Base-by-base conservation (phyloP, 352 stramenopile genomes). In the Peronospora farinosa region DNA sequence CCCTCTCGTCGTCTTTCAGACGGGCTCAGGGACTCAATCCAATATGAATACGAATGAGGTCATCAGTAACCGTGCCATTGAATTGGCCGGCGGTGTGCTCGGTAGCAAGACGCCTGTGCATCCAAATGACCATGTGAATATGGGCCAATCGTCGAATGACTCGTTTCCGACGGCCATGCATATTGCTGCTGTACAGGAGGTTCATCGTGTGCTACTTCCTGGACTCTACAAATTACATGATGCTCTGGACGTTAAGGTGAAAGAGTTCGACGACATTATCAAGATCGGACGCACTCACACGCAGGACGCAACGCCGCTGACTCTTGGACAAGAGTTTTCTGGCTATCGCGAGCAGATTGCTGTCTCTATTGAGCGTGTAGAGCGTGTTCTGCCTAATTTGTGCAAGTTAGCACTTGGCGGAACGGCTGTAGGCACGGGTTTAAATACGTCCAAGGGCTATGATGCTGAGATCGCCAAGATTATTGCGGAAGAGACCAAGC, bases 121-220 rank as follows among this genome's bases (percentile, higher is more conserved):
- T 72, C 92, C 95, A 16, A 98, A 98, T 71, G 95, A 98, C 74
- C 88, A 98, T 59, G 89, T 97, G 17, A 98, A 98, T 72, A 97
- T 96, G 84, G 92, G 92, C 47, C 95, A 98, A 66, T 97, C 83
- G 35, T 95, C 73, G 21, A 98, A 98, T 65, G 95, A 98, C 74
- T 97, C 88, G 40, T 98, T 97, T 63, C 95, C 95, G 0, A 98
- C 93, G 13, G 95, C 94, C 28, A 98, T 98, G 94, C 92, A 98
- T 68, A 97, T 98, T 72, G 84, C 87, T 2, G 73, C 77, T 13
- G 89, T 95, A 11, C 71, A 96, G 56, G 87, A 96, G 51, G 72
- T 98, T 21, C 61, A 86, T 36, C 68, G 76, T 38, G 67, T 86
- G 36, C 48, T 92, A 36, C 53, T 93, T 0, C 80, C 84, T 3